Evolutionary conservation across 2,329 filamentous ascomycete species (phyloP).

Genomic region (Colletotrichum neosansevieriae): DNA sequence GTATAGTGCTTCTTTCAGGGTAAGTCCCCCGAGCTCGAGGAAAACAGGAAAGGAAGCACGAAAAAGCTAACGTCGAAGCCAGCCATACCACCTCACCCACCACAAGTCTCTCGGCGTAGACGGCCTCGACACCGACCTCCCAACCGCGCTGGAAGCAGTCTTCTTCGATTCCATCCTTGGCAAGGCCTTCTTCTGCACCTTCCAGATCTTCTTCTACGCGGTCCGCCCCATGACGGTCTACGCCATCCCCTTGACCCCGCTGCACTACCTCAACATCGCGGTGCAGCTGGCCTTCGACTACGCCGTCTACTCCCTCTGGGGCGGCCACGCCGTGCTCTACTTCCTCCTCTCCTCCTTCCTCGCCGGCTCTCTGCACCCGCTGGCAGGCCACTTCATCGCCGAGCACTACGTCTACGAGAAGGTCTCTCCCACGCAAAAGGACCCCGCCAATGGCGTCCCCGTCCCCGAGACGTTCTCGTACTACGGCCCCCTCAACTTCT

Average conservation of each 20-base stretch:
- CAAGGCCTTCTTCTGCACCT: constrained; percentile 99
- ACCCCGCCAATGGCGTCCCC: constrained; percentile 71
- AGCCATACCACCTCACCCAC: constrained; percentile 98
- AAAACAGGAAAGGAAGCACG: neutral
- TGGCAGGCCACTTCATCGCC: constrained; percentile 97
- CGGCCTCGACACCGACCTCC: constrained; percentile 94
- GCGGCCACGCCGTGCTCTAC: constrained; percentile 79
- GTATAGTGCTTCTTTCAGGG: constrained; percentile 95
- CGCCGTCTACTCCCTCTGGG: constrained; percentile 70
- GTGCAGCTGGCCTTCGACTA: constrained; percentile 85
- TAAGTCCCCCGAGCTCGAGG: constrained; percentile 54
- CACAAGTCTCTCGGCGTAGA: constrained; percentile 98
- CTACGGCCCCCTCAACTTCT: constrained; percentile 90
- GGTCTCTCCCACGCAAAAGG: constrained; percentile 63
- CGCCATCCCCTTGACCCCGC: constrained; percentile 84
- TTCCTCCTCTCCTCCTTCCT: constrained; percentile 91
- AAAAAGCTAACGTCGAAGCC: constrained; percentile 42
- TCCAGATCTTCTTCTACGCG: constrained; percentile 99
- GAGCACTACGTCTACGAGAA: constrained; percentile 91
- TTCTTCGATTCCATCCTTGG: constrained; percentile 95
- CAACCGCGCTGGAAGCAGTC: constrained; percentile 89
- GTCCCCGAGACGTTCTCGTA: constrained; percentile 97
- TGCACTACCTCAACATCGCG: constrained; percentile 85
- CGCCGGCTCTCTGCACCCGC: constrained; percentile 91
- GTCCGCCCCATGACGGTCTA: constrained; percentile 96